Evolutionary conservation across 306 rosid species (phyloP).

Genomic region (Gastrolobium villosum): DNA sequence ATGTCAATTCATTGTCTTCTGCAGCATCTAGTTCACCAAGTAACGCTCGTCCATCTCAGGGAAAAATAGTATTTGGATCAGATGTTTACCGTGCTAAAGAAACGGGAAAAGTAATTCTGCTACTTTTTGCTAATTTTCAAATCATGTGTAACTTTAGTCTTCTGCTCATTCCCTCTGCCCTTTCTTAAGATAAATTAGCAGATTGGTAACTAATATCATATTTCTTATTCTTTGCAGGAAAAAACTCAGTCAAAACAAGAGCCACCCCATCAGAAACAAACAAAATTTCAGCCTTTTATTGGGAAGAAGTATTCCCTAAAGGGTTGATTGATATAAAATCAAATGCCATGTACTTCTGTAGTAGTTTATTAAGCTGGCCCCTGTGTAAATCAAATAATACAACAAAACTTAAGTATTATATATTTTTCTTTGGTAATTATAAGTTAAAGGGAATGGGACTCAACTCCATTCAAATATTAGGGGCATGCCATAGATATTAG

Average conservation of each 20-base stretch:
- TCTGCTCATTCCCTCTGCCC: neutral
- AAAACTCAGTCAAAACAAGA: constrained; percentile 73
- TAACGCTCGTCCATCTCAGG: constrained; percentile 74
- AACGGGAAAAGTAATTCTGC: constrained; percentile 64
- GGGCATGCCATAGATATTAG: neutral
- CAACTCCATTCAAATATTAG: neutral
- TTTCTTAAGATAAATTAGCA: neutral
- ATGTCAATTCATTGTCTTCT: constrained; percentile 64
- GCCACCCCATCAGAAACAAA: constrained; percentile 70
- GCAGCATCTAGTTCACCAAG: constrained; percentile 74
- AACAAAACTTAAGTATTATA: neutral
- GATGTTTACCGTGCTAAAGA: constrained; percentile 70
- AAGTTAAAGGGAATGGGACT: neutral
- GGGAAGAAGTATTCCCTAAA: constrained; percentile 93
- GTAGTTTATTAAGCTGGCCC: neutral
- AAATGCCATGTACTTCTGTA: neutral
- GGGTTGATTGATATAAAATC: constrained; percentile 64
- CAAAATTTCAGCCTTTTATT: constrained; percentile 77
- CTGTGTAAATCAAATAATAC: neutral
- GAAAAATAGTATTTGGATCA: constrained; percentile 94
- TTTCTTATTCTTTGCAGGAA: constrained; percentile 58
- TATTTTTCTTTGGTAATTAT: neutral
- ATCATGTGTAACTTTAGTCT: constrained; percentile 6
- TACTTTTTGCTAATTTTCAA: neutral
- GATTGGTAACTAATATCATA: constrained; percentile 26